Base-by-base conservation (phyloP, 108 stramenopile species). In the Cyclotella choctawhatcheeana region DNA sequence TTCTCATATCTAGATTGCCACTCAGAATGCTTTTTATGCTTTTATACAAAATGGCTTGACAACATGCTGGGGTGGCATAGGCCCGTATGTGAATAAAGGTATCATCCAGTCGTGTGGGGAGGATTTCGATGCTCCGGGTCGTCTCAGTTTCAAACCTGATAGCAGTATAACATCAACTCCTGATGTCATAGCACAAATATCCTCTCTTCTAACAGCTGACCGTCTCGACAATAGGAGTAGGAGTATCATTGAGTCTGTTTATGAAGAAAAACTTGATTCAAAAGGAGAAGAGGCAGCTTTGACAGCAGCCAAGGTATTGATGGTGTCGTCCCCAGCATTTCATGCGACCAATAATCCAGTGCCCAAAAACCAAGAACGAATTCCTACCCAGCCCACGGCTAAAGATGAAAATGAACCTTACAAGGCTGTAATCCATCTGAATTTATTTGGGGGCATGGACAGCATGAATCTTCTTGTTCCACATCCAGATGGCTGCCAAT, bases 201-300 rank as follows among this genome's bases (percentile, higher is more conserved):
- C 84, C 30, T 51, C 71, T 0, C 58, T 90, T 1, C 55, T 90
- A 18, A 86, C 85, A 5, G 67, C 59, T 5, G 85, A 84, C 16
- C 43, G 89, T 5, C 63, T 90, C 26, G 77, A 58, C 34, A 20
- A 29, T 8, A 37, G 2, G 5, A 75, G 64, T 40, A 61, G 55
- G n/a, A 14, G 31, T 18, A 16, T 74, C 2, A 74, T 74, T 12
- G 55, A 74, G 33, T 18, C 17, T 2, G 55, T 50, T 21, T 58
- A 58, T 43, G 8, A 44, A 26, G 31, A 16, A 32, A 30, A 32
- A 18, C 33, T 40, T n/a, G 29, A 7, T 0, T 40, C 54, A 14
- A 20, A 7, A 0, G 64, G 73, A 2, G 12, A 60, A 24, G 31
- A 14, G 4, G 54, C 63, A 40, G 73, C 64, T 10, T 5, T 65